Base-by-base conservation (phyloP, 352 stramenopile genomes). In the Pythium inflatum region DNA sequence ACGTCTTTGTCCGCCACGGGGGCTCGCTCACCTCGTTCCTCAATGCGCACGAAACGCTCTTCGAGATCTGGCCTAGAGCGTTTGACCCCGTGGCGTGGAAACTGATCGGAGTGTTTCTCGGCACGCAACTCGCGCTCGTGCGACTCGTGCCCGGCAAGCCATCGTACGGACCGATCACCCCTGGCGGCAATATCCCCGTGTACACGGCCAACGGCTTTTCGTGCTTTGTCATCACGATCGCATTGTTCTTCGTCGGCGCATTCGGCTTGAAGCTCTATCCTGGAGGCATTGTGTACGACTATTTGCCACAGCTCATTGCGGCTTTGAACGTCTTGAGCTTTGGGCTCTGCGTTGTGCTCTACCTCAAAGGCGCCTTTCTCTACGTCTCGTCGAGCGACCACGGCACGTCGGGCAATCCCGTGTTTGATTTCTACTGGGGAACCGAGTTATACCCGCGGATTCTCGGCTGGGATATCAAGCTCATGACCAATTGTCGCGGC, bases 401-500 rank as follows among this genome's bases (percentile, higher is more conserved):
- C 51, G 96, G 97, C n/a, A 94, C 81, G 30, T 96, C 86, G 24
- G 97, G 97, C 68, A 97, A 91, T 72, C 82, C 87, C 24, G 75
- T 99, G 20, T 95, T 98, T 64, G 97, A 99, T 82, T 99, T 95
- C 80, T 98, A 97, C 73, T 99, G 97, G 94, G 97, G 97, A 31
- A 99, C 90, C 36, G 97, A 99, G 83, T 83, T 99, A 2, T 99
- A 99, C 80, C 97, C 97, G 28, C 88, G 93, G 25, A 88, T 85
- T 16, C 48, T 87, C 46, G 96, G 95, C 59, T 98, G 85, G 80
- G 97, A 99, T 79, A 74, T 99, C 53, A 99, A 99, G 84, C 85
- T 96, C 57, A 99, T 99, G 73, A 98, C 93, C 25, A 99, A 99
- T 78, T 99, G 97, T 78, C 87, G 97, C 56, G 95, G 95, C 60